These are phyloP conservation scores for Apophysomyces elegans DNA, from an alignment of 371 early-diverging fungal species.

Conservation along the genomic window DNA sequence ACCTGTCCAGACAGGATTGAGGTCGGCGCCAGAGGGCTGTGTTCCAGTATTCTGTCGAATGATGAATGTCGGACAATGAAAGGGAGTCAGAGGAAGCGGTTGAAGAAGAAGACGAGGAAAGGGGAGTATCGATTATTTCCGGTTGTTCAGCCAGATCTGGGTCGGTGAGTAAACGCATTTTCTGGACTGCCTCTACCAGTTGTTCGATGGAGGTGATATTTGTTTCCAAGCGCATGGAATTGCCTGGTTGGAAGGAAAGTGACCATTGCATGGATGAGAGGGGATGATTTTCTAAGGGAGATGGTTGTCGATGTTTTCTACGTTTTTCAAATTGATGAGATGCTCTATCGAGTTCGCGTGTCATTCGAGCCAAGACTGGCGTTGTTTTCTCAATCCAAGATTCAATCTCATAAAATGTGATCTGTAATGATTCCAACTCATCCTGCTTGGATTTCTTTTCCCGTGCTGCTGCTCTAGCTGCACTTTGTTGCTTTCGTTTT, in stretches of 20 bases:
- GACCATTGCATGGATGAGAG: slow-evolving; percentile 29
- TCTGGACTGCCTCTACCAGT: slow-evolving; percentile 40
- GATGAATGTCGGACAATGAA: not conserved
- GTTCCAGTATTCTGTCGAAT: slow-evolving; percentile 29
- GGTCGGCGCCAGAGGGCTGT: slow-evolving; percentile 22
- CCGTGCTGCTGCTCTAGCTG: slow-evolving; percentile 35
- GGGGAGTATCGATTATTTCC: not conserved
- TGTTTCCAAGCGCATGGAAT: slow-evolving; percentile 38
- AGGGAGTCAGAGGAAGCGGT: slow-evolving; percentile 14
- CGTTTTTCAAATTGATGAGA: slow-evolving; percentile 34
- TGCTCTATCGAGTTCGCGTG: slow-evolving; percentile 41
- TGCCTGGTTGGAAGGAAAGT: slow-evolving; percentile 41
- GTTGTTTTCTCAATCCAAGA: slow-evolving; percentile 50
- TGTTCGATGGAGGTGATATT: slow-evolving; percentile 45
- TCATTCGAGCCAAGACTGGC: slow-evolving; percentile 38
- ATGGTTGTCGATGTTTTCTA: not conserved
- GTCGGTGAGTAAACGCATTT: slow-evolving; percentile 29
- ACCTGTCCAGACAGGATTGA: slow-evolving; percentile 26
- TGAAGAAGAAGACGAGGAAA: slow-evolving; percentile 5
- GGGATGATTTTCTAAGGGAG: slow-evolving; percentile 1
- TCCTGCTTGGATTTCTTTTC: slow-evolving; percentile 31
- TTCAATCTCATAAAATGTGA: slow-evolving; percentile 48
- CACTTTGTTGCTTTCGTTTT: slow-evolving; percentile 8
- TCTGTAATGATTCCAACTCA: slow-evolving; percentile 42
- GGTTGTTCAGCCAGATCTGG: not conserved